A percentile compares a stretch with the other conserved stretches of the same genome.
phyloP scores from a whole-genome alignment of 2,329 filamentous ascomycete genomes.

The Trichoderma oligosporum region DNA sequence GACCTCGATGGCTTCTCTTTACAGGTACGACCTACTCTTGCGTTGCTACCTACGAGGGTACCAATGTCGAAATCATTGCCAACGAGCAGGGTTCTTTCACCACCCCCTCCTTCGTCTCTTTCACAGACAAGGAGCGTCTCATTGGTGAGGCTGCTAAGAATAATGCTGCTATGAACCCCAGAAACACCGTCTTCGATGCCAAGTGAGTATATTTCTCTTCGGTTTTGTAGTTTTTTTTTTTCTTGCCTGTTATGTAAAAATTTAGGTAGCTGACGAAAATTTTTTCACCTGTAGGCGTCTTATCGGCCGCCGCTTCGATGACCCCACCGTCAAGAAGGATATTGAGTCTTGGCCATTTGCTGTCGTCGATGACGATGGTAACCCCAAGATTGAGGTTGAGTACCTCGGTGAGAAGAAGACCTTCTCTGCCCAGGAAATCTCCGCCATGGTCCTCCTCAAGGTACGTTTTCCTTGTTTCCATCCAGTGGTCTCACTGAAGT shows the following conservation, averaged over 20 bases:
- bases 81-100: constrained; percentile 99
- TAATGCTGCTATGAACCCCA: constrained; percentile 98
- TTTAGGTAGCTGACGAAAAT: constrained; percentile 21
- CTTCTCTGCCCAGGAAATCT: constrained; percentile 98
- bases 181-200: constrained; percentile 98
- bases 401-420: constrained; percentile 93
- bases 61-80: constrained; percentile 99
- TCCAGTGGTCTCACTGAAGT: neutral
- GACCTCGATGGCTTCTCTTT: neutral
- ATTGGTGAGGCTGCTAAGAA: constrained; percentile 99
- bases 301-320: constrained; percentile 92
- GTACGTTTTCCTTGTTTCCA: constrained; percentile 44
- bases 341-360: constrained; percentile 99
- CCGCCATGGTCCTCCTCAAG: constrained; percentile 97
- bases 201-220: constrained; percentile 61
- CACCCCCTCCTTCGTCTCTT: constrained; percentile 97
- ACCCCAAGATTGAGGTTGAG: constrained; percentile 89
- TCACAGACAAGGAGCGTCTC: constrained; percentile 97
- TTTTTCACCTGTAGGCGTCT: constrained; percentile 67
- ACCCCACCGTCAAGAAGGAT: constrained; percentile 97
- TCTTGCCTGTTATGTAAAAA: neutral
- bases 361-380: constrained; percentile 83
- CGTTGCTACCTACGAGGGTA: constrained; percentile 98
- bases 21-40: constrained; percentile 99
- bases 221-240: neutral